A percentile compares a stretch with the other conserved stretches of the same genome.
phyloP scores from a whole-genome alignment of 345 rosid species.

The Angophora floribunda region DNA sequence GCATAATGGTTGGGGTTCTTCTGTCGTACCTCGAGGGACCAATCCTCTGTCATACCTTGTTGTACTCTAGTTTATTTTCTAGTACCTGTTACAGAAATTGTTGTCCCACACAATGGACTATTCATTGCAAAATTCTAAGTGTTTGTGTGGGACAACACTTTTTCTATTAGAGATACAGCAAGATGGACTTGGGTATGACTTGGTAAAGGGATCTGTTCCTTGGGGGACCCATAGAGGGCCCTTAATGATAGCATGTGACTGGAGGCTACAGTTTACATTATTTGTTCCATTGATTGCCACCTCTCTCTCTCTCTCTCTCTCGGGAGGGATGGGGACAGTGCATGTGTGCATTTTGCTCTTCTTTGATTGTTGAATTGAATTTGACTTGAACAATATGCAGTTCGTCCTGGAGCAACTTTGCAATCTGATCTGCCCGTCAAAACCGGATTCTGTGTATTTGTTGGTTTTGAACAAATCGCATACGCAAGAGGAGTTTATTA shows the following conservation, averaged over 20 bases:
- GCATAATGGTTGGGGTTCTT: not conserved
- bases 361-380: not conserved
- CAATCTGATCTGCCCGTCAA: constrained; percentile 96
- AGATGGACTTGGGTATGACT: not conserved
- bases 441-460: constrained; percentile 83
- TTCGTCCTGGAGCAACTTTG: constrained; percentile 98
- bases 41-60: not conserved
- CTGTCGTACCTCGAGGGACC: not conserved
- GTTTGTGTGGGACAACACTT: not conserved
- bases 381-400: constrained; percentile 33
- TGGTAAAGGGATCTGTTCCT: not conserved
- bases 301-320: not conserved
- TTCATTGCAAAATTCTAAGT: not conserved
- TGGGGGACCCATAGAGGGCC: not conserved
- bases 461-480: constrained; percentile 91
- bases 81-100: not conserved
- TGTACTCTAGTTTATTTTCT: not conserved
- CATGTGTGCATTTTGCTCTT: not conserved
- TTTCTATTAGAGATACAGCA: not conserved
- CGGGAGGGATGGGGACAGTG: not conserved
- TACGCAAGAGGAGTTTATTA: constrained; percentile 94
- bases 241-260: not conserved
- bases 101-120: not conserved
- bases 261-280: not conserved
- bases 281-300: not conserved